Percentiles rank a stretch among this genome's conserved stretches.
These are phyloP conservation scores for Amylocarpus encephaloides DNA, from an alignment of 2,329 filamentous ascomycete species.

Conservation along the genomic window DNA sequence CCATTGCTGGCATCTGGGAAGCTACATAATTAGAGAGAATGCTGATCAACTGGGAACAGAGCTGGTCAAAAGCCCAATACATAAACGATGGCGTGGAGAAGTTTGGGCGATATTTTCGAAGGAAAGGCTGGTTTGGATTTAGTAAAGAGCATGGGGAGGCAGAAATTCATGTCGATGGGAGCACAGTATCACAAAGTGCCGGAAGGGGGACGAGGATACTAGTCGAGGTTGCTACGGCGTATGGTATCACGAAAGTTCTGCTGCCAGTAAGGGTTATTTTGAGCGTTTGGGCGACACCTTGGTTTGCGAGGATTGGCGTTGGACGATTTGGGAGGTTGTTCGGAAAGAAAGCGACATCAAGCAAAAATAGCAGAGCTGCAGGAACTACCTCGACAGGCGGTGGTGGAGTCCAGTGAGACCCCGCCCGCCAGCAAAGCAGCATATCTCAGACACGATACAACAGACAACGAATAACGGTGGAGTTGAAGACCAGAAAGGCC, in stretches of 20 bases:
- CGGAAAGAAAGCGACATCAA: constrained; percentile 1
- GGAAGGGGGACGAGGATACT: constrained; percentile 37
- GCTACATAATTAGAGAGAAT: neutral
- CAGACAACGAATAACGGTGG: neutral
- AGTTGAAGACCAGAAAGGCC: neutral
- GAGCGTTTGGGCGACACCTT: constrained; percentile 86
- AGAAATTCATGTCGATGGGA: constrained; percentile 22
- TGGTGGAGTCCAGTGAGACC: neutral
- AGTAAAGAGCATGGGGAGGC: constrained; percentile 21
- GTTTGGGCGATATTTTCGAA: constrained; percentile 70
- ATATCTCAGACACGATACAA: neutral
- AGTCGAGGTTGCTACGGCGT: constrained; percentile 75
- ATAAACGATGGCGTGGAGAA: constrained; percentile 47
- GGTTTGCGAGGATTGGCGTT: constrained; percentile 70
- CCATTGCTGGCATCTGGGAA: too few species aligned
- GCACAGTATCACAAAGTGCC: constrained; percentile 22
- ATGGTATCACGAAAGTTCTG: constrained; percentile 81
- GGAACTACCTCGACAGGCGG: constrained; percentile 5
- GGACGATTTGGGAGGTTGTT: constrained; percentile 34
- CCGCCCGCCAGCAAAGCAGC: neutral
- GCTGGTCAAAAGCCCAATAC: constrained; percentile 38
- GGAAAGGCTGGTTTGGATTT: constrained; percentile 76
- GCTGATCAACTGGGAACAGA: constrained; percentile 12
- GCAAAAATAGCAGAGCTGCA: neutral
- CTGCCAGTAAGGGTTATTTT: constrained; percentile 68